Percentiles rank a stretch among this genome's conserved stretches.
Evolutionary conservation across 306 rosid genomes (phyloP).

Genomic region (Pterocarpus santalinus): DNA sequence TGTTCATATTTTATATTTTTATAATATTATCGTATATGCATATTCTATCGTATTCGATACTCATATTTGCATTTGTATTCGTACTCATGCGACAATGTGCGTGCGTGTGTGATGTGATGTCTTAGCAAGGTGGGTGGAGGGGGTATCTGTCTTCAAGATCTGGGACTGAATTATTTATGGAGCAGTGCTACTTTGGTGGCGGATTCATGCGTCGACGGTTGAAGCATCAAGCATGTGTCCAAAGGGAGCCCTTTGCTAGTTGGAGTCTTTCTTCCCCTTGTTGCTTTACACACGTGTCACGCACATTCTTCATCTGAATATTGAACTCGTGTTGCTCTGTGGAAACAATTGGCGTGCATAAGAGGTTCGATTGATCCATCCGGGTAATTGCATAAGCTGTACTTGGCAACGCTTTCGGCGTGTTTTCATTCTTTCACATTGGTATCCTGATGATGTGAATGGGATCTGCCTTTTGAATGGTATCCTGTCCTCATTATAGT

Average conservation of each 20-base stretch:
- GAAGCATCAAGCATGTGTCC: neutral
- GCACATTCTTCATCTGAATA: neutral
- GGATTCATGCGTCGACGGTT: slow-evolving; percentile 18
- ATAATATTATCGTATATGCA: too few species aligned
- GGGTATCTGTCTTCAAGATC: neutral
- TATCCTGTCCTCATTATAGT: too few species aligned
- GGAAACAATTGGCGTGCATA: neutral
- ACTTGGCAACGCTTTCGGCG: neutral
- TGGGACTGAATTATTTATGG: slow-evolving; percentile 28
- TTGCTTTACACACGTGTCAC: slow-evolving; percentile 23
- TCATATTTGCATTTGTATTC: too few species aligned
- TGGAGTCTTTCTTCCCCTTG: neutral
- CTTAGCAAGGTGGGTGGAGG: slow-evolving; percentile 33
- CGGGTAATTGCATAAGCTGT: neutral
- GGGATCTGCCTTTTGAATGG: too few species aligned
- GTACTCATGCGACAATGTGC: too few species aligned
- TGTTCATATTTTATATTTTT: too few species aligned
- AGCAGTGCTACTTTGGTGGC: slow-evolving; percentile 35
- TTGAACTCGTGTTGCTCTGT: neutral
- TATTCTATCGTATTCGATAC: too few species aligned
- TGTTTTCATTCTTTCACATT: neutral
- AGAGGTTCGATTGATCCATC: neutral
- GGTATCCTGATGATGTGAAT: neutral
- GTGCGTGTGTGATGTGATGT: neutral
- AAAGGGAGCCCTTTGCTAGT: neutral